Evolutionary conservation across 1,139 yeast species (phyloP), one percentile per base, ranked within the genome.

Genomic region (Pichia sp.): DNA sequence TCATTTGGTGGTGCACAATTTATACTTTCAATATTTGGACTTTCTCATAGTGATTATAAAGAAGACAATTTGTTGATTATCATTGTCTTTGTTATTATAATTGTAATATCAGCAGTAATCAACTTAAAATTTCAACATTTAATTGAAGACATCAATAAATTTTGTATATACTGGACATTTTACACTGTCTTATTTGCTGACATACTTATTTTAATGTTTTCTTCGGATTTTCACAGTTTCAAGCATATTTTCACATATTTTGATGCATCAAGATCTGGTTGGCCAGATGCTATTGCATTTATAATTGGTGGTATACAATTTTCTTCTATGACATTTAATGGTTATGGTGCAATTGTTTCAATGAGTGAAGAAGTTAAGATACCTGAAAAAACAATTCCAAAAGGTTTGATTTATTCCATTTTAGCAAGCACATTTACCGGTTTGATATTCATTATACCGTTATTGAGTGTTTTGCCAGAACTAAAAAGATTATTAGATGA

Each of bases 291-390:
- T 1, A 57, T 84, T 51, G 87, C 90, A 0, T 84, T 84, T 52
- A 67, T 83, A 46, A 77, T 85, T 38, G 95, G 95, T 0, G 94
- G 94, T 0, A 74, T 86, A 48, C 90, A 85, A 61, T 84, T 86
- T 56, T 79, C 90, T 0, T 81, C 85, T 39, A 85, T 85, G 64
- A 85, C 92, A 25, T 70, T 85, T 59, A 85, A 86, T 52, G 95
- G 95, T 0, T 86, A 83, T 62, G 92, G 92, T 26, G 81, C 86
- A 77, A 70, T 87, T 26, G 86, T 88, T 18, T 82, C 92, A 8
- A 76, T 86, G 72, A 80, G 89, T 34, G 95, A 86, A 61, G 95
- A 86, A 65, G 92, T 86, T 15, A 79, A 80, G 56, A 72, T 72
- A 36, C 92, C 95, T 0, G 90, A 85, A 59, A 74, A 72, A 53